Evolutionary conservation across 176 grass and related monocot genomes (phyloP).

Genomic region (Panicum miliaceum): DNA sequence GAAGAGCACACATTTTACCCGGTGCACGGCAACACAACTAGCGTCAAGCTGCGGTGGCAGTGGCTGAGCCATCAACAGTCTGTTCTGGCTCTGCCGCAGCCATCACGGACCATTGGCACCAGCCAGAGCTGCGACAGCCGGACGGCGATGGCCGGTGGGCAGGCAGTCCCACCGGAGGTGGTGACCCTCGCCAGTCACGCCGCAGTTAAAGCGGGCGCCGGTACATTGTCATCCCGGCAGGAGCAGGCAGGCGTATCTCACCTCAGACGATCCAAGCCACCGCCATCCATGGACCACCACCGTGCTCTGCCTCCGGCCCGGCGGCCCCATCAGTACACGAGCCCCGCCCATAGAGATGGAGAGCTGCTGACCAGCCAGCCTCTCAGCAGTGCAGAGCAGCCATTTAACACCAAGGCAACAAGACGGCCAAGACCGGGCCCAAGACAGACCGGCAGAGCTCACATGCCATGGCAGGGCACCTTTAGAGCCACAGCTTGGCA

Average conservation of each 20-base stretch:
- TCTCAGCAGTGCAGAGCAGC: background rate
- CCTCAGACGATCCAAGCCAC: background rate
- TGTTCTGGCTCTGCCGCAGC: background rate
- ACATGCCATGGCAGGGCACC: conserved; percentile 42
- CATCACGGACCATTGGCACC: background rate
- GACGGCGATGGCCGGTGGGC: background rate
- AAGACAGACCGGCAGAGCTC: conserved; percentile 35
- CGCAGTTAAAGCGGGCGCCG: background rate
- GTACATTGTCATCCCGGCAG: conserved; percentile 24
- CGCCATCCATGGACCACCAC: conserved; percentile 18
- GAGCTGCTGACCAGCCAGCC: background rate
- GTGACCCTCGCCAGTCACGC: background rate
- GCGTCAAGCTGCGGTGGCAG: background rate
- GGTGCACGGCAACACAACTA: background rate
- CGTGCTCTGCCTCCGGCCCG: background rate
- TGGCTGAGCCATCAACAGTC: background rate
- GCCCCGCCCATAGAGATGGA: background rate
- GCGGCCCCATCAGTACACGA: conserved; percentile 1
- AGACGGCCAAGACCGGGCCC: background rate
- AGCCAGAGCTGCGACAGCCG: background rate
- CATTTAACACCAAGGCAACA: conserved; percentile 28
- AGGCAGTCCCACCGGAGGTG: background rate
- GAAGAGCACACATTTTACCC: background rate
- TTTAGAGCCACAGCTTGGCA: background rate
- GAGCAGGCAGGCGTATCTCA: background rate